phyloP scores from a whole-genome alignment of 164 flowering plant genomes.

The Paratinospora sagittata region DNA sequence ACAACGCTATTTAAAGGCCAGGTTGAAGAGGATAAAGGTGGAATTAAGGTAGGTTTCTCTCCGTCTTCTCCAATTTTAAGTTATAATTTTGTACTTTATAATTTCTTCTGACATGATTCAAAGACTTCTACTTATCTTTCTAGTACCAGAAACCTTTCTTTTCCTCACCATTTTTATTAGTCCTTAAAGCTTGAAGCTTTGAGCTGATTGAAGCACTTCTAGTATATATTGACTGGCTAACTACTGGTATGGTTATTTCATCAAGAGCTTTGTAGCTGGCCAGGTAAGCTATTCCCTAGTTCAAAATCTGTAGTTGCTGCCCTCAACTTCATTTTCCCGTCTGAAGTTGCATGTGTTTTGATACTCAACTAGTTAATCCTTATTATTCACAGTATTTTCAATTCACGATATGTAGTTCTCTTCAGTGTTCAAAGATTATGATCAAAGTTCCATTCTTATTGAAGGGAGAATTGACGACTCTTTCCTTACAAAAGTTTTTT shows the following conservation, averaged over 20 bases:
- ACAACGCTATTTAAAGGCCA: slow-evolving; percentile 79
- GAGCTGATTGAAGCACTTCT: not conserved
- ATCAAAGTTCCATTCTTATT: too few species aligned
- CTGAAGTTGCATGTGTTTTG: too few species aligned
- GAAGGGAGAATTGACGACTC: too few species aligned
- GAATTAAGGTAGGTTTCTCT: slow-evolving; percentile 66
- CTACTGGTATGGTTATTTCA: too few species aligned
- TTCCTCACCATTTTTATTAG: not conserved
- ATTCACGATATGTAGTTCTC: too few species aligned
- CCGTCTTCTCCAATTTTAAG: not conserved
- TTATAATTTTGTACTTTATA: not conserved
- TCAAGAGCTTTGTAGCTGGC: too few species aligned
- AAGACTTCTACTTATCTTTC: not conserved
- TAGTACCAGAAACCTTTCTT: not conserved
- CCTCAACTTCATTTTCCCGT: too few species aligned
- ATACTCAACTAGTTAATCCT: too few species aligned
- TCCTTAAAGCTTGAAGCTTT: not conserved
- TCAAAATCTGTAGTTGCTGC: too few species aligned
- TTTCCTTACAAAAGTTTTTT: not conserved
- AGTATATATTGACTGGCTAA: not conserved
- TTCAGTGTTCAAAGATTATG: too few species aligned
- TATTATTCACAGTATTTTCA: too few species aligned
- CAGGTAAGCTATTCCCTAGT: too few species aligned
- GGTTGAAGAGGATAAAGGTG: slow-evolving; percentile 90
- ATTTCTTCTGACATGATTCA: not conserved